phyloP scores from a whole-genome alignment of 2,329 filamentous ascomycete genomes.

The Aureobasidium sp. region DNA sequence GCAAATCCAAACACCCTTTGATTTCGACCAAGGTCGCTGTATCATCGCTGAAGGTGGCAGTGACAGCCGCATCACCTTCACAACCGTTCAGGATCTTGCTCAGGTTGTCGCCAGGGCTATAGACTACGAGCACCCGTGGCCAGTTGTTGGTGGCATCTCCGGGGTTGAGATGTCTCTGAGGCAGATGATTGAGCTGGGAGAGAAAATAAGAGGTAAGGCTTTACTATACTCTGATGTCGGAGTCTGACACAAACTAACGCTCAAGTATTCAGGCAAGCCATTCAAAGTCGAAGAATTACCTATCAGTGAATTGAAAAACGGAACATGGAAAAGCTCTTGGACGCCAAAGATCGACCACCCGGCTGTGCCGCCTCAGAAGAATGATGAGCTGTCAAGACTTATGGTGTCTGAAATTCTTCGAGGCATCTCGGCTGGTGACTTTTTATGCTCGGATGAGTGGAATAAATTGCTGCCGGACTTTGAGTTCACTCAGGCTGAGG shows the following conservation, averaged over 20 bases:
- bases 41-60: not conserved
- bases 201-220: not conserved
- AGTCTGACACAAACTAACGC: not conserved
- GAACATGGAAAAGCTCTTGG: not conserved
- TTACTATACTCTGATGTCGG: too few relatives aligned
- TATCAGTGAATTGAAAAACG: not conserved
- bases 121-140: not conserved
- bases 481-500: not conserved
- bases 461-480: not conserved
- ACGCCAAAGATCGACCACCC: not conserved
- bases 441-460: not conserved
- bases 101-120: not conserved
- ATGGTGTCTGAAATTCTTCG: not conserved
- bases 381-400: not conserved
- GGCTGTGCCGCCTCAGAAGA: not conserved
- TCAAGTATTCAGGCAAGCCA: not conserved
- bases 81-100: not conserved
- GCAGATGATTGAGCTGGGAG: not conserved
- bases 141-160: not conserved
- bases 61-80: not conserved
- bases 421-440: not conserved
- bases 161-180: not conserved
- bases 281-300: not conserved
- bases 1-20: not conserved
- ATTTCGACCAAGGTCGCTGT: not conserved